A percentile compares a stretch with the other conserved stretches of the same genome.
Evolutionary conservation across 176 grass and related monocot species (phyloP).

Genomic region (Pontederia paniculata): DNA sequence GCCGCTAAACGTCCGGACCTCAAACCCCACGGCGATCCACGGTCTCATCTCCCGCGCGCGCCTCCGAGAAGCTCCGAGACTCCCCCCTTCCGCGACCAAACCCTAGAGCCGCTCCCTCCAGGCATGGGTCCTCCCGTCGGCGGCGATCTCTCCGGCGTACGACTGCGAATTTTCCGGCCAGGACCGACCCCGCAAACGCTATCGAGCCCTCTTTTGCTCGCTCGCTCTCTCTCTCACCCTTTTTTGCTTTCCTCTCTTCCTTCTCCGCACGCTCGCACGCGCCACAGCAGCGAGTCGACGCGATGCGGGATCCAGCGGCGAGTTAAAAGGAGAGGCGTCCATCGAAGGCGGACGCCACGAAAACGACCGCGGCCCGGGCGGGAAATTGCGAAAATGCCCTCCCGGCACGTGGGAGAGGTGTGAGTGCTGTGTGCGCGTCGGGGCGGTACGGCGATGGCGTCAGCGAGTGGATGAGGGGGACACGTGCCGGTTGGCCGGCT

Average conservation of each 20-base stretch:
- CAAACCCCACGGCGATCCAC: constrained; percentile 69
- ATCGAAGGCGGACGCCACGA: background rate
- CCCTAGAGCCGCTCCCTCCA: constrained; percentile 30
- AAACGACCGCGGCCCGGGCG: background rate
- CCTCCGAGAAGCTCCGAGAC: background rate
- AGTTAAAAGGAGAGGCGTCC: background rate
- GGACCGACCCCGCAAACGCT: background rate
- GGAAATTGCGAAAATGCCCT: background rate
- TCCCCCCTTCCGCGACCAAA: constrained; percentile 35
- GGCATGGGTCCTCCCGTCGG: background rate
- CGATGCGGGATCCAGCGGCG: background rate
- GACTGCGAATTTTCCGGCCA: background rate
- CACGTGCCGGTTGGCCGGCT: background rate
- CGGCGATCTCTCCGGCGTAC: background rate
- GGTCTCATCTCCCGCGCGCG: constrained; percentile 59
- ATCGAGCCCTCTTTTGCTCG: background rate
- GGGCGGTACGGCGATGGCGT: background rate
- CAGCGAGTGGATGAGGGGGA: background rate
- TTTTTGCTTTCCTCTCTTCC: background rate
- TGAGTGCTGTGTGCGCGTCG: background rate
- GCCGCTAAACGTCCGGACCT: constrained; percentile 51
- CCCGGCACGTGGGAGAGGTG: background rate
- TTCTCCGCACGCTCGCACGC: background rate
- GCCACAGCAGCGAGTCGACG: background rate
- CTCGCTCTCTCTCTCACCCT: background rate